Evolutionary conservation across 495 filamentous ascomycete genomes (phyloP), one percentile per base, ranked within the genome.

Genomic region (Aspergillus diversus): DNA sequence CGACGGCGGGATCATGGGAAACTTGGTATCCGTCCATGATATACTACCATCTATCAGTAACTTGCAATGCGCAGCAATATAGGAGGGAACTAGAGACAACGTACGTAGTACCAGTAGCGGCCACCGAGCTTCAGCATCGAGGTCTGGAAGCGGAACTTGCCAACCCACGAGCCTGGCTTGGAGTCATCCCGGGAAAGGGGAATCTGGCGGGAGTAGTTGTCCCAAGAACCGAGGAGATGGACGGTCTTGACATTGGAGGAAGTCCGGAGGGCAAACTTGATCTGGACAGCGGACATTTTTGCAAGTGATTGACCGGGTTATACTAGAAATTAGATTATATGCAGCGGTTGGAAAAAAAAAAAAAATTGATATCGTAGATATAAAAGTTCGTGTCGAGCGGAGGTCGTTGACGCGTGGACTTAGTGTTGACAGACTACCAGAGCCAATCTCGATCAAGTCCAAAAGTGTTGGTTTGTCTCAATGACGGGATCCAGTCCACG

Each of bases 11-110:
- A 80, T 99, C 95, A 83, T 98, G 94, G 52, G 95, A 94, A 75
- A 97, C 90, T 77, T 97, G 93, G 87, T 97, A 97, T 63, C 95
- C 95, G 73, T 99, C 95, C 80, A 98, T 96, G 90, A 99, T 97
- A 84, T 97, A 99, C 81, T 84, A 49, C 8, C 27, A 42, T 33
- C n/a, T 31, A 46, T 32, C 21, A 51, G 52, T 47, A 5, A 33
- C 11, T 12, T 3, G 39, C 4, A 43, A 50, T 5, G 21, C 27
- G 9, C 3, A 8, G 7, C 11, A 50, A 5, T 43, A 50, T 27
- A 32, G n/a, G 42, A 31, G 51, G 8, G 37, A 51, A 63, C 21
- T 27, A 33, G 21, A 54, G 21, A 52, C 50, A 34, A 76, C 83
- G 69, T 77, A 86, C 82, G 86, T 99, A 99, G 87, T 98, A 99